Evolutionary conservation across 2,329 filamentous ascomycete species (phyloP), one percentile per base, ranked within the genome.

Genomic region (Colletotrichum ledebouriae): DNA sequence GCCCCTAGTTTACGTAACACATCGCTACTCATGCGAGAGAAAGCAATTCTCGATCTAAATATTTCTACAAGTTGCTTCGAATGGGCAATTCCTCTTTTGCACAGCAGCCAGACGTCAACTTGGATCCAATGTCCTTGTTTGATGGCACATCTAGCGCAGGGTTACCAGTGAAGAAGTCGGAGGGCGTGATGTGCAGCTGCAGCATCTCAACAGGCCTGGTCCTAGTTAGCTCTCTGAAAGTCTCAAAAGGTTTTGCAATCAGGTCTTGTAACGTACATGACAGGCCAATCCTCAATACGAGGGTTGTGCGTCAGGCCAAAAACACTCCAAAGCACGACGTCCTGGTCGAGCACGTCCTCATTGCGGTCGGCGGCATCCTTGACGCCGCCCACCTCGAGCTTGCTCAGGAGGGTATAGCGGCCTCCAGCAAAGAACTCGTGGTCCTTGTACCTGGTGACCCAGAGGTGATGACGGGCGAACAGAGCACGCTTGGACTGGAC

Each of bases 271-370:
- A 80, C 83, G 6, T 84, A 86, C 86, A 89, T 89, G 49, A 88
- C 85, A 0, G 86, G 86, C 77, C 87, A 88, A 71, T 89, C 86
- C 71, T 89, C 86, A 46, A 85, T 80, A 6, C 86, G 79, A 2
- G 85, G 85, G 33, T 87, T 83, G 71, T 89, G 86, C 50, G 87
- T 88, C 59, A 89, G 82, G 39, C 86, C 75, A 63, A 78, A 78
- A 37, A 84, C 81, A 1, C 84, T 78, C 80, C 82, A 85, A 17
- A 85, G 78, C 3, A 85, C 82, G 29, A 84, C 75, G 61, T 84
- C 80, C 17, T 81, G 78, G 71, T 87, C 82, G 56, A 82, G 78
- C 3, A 83, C 80, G 50, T 83, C 79, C 22, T 90, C 87, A 5
- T 84, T 82, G 12, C 78, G 72, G 3, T 72, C 76, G 1, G 75